Percentiles rank a stretch among this genome's conserved stretches.
Conservation (phyloP, 2,329 filamentous ascomycete genomes). For the Fusarium coicis region DNA sequence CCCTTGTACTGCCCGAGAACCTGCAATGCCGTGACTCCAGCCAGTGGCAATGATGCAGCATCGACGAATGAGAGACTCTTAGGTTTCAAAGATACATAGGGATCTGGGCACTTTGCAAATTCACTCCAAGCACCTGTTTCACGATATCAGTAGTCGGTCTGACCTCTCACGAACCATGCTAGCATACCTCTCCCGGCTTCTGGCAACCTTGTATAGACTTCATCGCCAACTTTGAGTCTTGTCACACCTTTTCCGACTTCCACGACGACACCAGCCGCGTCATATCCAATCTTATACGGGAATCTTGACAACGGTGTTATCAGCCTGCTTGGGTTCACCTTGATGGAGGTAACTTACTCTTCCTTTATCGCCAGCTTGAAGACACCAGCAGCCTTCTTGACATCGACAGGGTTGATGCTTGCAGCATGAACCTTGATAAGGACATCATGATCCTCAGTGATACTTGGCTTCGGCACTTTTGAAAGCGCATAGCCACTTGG, state of each 20-base stretch:
- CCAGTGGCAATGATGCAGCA: background rate
- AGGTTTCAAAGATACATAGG: background rate
- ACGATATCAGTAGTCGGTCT: background rate
- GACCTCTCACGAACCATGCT: fast-evolving
- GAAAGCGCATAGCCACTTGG: background rate
- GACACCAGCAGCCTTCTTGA: background rate
- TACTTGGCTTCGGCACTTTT: fast-evolving
- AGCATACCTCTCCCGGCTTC: background rate
- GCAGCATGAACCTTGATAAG: background rate
- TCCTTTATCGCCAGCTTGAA: background rate
- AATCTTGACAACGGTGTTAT: background rate
- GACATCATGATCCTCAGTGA: background rate
- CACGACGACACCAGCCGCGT: background rate
- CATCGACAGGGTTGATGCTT: background rate
- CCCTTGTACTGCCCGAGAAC: background rate
- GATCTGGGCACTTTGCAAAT: background rate
- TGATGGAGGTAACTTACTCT: background rate
- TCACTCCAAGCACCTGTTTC: background rate
- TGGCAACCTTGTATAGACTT: background rate
- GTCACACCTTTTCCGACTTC: background rate
- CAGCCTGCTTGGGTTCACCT: background rate
- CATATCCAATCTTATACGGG: background rate
- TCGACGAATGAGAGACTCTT: background rate
- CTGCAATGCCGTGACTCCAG: background rate
- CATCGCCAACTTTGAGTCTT: background rate